phyloP scores from a whole-genome alignment of 805 yeast species.

The Schwanniomyces occidentalis region DNA sequence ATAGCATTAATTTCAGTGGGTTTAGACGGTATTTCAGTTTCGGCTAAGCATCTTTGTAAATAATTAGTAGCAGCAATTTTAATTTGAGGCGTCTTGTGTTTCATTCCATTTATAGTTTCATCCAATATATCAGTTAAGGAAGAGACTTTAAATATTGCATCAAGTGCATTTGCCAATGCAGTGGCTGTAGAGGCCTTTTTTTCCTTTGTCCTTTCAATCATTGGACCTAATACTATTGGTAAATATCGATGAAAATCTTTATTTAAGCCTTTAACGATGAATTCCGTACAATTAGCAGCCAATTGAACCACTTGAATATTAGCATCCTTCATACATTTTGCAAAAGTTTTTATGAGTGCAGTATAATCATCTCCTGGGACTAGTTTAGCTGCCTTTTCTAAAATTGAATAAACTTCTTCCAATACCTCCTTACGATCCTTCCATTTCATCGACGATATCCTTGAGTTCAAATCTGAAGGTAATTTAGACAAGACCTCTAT shows the following conservation, averaged over 20 bases:
- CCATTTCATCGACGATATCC: conserved; percentile 74
- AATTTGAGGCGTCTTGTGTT: conserved; percentile 81
- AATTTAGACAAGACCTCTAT: conserved; percentile 64
- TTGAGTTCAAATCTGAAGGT: conserved; percentile 59
- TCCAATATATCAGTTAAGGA: conserved; percentile 58
- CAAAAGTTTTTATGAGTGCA: conserved; percentile 59
- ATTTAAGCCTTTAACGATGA: conserved; percentile 67
- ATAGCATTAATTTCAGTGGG: conserved; percentile 56
- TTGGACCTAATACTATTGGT: conserved; percentile 52
- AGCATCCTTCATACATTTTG: conserved; percentile 82
- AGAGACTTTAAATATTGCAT: conserved; percentile 56
- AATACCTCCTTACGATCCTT: conserved; percentile 87
- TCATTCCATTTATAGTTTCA: conserved; percentile 57
- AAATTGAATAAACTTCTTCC: conserved; percentile 55
- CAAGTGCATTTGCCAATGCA: conserved; percentile 65
- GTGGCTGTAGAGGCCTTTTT: conserved; percentile 78
- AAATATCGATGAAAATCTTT: conserved; percentile 55
- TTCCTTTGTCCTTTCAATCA: conserved; percentile 84
- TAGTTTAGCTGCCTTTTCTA: conserved; percentile 56
- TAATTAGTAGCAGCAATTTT: conserved; percentile 69
- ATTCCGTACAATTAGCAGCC: conserved; percentile 66
- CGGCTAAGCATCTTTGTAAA: conserved; percentile 61
- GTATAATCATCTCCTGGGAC: conserved; percentile 65
- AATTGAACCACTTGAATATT: conserved; percentile 82
- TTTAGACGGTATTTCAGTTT: conserved; percentile 50